A percentile compares a stretch with the other conserved stretches of the same genome.
phyloP scores from a whole-genome alignment of 1,284 basidiomycete species.

The Moesziomyces globuligerus region DNA sequence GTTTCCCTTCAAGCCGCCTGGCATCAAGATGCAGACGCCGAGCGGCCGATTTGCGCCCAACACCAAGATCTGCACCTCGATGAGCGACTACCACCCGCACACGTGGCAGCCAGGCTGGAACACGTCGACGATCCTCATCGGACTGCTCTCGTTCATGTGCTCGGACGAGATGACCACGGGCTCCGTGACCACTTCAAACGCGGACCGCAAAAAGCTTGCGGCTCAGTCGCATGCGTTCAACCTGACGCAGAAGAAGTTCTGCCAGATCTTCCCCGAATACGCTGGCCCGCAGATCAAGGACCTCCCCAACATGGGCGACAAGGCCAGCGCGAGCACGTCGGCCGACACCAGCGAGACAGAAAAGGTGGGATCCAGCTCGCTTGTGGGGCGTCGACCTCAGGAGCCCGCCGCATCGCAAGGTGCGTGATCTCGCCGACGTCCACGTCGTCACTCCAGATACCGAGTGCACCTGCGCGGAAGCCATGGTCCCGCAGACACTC shows the following conservation, averaged over 20 bases:
- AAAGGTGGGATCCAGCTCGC: constrained; percentile 43
- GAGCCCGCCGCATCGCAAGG: constrained; percentile 41
- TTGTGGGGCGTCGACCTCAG: too few relatives aligned
- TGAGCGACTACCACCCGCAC: constrained; percentile 79
- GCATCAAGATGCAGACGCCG: constrained; percentile 97
- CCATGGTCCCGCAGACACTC: constrained; percentile 1
- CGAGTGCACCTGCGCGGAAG: background rate
- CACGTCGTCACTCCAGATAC: constrained; percentile 1
- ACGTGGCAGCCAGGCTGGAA: constrained; percentile 92
- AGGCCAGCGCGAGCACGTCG: constrained; percentile 12
- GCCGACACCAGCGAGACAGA: constrained; percentile 15
- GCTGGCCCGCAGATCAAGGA: constrained; percentile 32
- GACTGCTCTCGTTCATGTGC: constrained; percentile 92
- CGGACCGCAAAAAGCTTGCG: constrained; percentile 82
- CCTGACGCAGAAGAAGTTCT: constrained; percentile 79
- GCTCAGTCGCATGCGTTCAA: constrained; percentile 86
- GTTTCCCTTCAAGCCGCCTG: constrained; percentile 74
- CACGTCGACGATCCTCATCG: constrained; percentile 92
- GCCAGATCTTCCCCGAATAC: constrained; percentile 63
- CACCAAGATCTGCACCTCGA: constrained; percentile 77
- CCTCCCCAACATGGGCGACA: constrained; percentile 65
- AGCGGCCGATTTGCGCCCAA: constrained; percentile 91
- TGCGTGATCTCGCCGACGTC: constrained; percentile 20
- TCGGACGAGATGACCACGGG: constrained; percentile 96
- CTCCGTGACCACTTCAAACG: constrained; percentile 81